Conservation (phyloP, 805 yeast species). For the Nakazawaea pomicola region DNA sequence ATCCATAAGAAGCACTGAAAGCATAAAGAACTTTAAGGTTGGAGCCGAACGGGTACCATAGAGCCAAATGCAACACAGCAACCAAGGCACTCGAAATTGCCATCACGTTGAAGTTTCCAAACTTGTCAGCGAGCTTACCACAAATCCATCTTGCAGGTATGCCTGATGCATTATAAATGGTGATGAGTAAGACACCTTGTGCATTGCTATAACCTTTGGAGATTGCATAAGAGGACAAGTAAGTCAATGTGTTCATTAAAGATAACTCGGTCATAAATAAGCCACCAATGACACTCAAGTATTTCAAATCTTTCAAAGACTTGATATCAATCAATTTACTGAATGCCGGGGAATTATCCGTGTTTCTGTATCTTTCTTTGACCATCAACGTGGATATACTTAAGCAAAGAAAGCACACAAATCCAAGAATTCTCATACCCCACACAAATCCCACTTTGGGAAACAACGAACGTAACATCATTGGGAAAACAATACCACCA, state of each 20-base stretch:
- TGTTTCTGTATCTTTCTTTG: slow-evolving; percentile 25
- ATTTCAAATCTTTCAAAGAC: slow-evolving; percentile 38
- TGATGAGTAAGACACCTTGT: slow-evolving; percentile 35
- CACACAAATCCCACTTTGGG: slow-evolving; percentile 44
- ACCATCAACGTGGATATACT: slow-evolving; percentile 27
- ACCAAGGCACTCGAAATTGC: slow-evolving; percentile 28
- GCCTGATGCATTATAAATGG: slow-evolving; percentile 39
- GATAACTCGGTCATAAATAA: slow-evolving; percentile 45
- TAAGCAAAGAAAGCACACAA: slow-evolving; percentile 34
- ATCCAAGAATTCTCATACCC: slow-evolving; percentile 46
- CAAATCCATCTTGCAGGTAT: slow-evolving; percentile 42
- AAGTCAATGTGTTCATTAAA: slow-evolving; percentile 46
- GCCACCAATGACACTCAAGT: slow-evolving; percentile 35
- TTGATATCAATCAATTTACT: slow-evolving; percentile 30
- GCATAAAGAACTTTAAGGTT: slow-evolving; percentile 35
- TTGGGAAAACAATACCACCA: slow-evolving; percentile 46
- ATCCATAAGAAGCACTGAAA: slow-evolving; percentile 49
- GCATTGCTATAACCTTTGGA: slow-evolving; percentile 42
- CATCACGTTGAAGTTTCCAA: slow-evolving; percentile 41
- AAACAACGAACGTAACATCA: slow-evolving; percentile 37
- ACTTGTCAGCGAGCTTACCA: slow-evolving; percentile 36
- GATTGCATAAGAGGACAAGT: slow-evolving; percentile 53
- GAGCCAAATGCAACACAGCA: slow-evolving; percentile 34
- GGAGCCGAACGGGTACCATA: slow-evolving; percentile 64
- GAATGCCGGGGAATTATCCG: background rate